Base-by-base conservation (phyloP, 768 basidiomycete species). In the Boletus sp. region DNA sequence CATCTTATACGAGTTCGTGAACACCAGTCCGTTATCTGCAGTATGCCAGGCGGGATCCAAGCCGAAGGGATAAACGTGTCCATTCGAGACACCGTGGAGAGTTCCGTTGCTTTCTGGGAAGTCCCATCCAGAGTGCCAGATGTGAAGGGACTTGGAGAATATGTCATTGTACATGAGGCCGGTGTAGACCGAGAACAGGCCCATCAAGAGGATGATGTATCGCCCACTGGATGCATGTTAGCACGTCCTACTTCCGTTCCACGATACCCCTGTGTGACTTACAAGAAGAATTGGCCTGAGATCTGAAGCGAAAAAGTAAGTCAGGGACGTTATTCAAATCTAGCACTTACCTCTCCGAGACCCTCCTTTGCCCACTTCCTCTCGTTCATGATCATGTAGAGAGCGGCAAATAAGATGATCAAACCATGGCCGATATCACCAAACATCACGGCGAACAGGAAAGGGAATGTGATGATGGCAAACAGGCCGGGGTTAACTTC, bases 1-100 rank as follows among this genome's bases (percentile, higher is more conserved):
- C 97, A 99, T 99, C 86, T 98, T 99, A 79, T 96, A 96, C 39
- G 95, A 98, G 75, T 99, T 99, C 51, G 89, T 90, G 75, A 98
- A 99, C 42, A 97, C 86, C 56, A 99, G 80, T 2, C 79, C 80
- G 68, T 99, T 99, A 62, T 92, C 91, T 6, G 95, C 82, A 18
- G 87, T 92, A 68, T 97, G 94, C 97, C 97, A 99, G 48, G 77
- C 86, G 50, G 94, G 94, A 71, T 99, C 97, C 60, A 99, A 71
- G 63, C 97, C 97, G 62, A 99, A 94, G 3, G 90, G 85, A 76
- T 99, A 98, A n/a, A 82, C 79, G 60, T 79, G 78, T 3, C 89
- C 90, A 48, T 80, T 91, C 29, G 81, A 64, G 3, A 78, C 65
- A 14, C 80, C 92, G 12, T 39, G 67, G 49, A 85, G 72, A 54